Evolutionary conservation across 2,329 filamentous ascomycete species (phyloP), one percentile per base, ranked within the genome.

Genomic region (Aaosphaeria pasadenensis): DNA sequence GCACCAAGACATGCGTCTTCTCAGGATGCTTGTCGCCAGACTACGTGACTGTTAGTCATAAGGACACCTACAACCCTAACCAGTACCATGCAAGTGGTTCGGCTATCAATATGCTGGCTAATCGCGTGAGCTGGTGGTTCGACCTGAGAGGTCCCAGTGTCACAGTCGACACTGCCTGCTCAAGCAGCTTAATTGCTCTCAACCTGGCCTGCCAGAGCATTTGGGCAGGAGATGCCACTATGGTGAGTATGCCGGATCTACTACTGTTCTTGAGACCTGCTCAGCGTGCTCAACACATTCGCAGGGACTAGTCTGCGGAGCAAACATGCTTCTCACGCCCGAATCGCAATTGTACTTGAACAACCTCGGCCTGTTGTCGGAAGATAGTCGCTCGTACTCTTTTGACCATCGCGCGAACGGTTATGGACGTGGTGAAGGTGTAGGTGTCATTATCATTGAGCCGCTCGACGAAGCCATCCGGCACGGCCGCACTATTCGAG

Each of bases 391-490:
- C 7, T 52, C 30, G 28, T 30, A 28, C 6, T 63, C 59, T 48
- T 68, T 56, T 52, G 52, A 54, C 5, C 62, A 60, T 11, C 30
- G 58, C 5, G 78, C 75, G 0, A 63, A 78, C 50, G 78, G 76
- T 17, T 77, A 68, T 59, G 75, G 66, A 35, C 70, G 77, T 2
- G 77, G 74, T 79, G 46, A 83, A 47, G 78, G 78, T 0, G 63
- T 80, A n/a, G 72, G 72, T 1, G 63, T 67, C 1, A 51, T 83
- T 0, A 62, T 82, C 1, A 52, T 84, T 1, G 83, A 83, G 59
- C 69, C 62, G 2, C 54, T 82, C 1, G 61, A 57, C 4, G 59
- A 69, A 2, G 81, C 81, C 0, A 44, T 82, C 7, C 58, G 48
- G 0, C 54, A 57, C 35, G 42, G 49, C 6, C 54, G 63, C 33